phyloP scores from a whole-genome alignment of 805 yeast genomes.

The Candida anglica region DNA sequence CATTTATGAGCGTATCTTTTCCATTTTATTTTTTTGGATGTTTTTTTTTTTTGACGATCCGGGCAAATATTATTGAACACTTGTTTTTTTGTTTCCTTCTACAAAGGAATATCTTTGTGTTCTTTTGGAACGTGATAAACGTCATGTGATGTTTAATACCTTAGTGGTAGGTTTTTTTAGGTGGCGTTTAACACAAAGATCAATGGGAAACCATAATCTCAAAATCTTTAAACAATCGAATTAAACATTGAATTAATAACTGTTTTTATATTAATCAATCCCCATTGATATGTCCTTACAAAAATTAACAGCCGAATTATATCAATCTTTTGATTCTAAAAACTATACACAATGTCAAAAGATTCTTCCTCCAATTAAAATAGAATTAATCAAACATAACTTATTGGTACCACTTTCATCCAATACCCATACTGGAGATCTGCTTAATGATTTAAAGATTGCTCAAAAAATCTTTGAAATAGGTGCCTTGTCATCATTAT shows the following conservation, averaged over 20 bases:
- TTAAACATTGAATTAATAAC: neutral
- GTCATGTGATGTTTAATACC: too few species aligned
- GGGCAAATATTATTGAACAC: too few species aligned
- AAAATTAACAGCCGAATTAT: conserved; percentile 65
- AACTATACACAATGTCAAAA: conserved; percentile 59
- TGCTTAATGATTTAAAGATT: conserved; percentile 65
- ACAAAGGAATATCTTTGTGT: too few species aligned
- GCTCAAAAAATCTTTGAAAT: conserved; percentile 83
- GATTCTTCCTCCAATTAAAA: conserved; percentile 67
- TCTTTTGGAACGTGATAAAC: too few species aligned
- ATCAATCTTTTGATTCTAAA: conserved; percentile 56
- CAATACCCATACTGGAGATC: conserved; percentile 32
- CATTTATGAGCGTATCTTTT: too few species aligned
- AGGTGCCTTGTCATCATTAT: conserved; percentile 79
- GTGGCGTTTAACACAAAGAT: too few species aligned
- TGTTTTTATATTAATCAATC: neutral
- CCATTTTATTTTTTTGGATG: too few species aligned
- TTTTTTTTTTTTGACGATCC: too few species aligned
- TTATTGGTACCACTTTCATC: conserved; percentile 61
- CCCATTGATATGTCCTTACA: conserved; percentile 51
- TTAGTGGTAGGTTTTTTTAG: too few species aligned
- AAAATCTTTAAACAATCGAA: too few species aligned
- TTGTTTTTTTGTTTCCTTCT: too few species aligned
- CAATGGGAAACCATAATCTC: too few species aligned
- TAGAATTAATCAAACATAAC: conserved; percentile 74